phyloP scores from a whole-genome alignment of 2,329 filamentous ascomycete genomes.

The Fusarium camptoceras region DNA sequence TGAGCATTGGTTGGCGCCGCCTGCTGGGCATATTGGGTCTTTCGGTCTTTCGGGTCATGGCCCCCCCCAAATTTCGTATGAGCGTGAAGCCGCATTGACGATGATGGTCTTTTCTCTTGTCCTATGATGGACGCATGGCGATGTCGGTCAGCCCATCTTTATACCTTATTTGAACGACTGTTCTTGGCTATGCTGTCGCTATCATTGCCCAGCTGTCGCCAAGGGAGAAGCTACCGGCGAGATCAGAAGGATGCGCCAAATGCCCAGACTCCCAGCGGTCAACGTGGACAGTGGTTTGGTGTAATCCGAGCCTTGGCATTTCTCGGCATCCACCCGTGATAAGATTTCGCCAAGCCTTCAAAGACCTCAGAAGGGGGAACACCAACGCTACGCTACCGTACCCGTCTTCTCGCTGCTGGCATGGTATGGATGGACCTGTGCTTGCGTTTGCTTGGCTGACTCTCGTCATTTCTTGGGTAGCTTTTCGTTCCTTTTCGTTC shows the following conservation, averaged over 20 bases:
- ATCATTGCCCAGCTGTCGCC: conserved; percentile 2
- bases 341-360: conserved; percentile 51
- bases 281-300: conserved; percentile 48
- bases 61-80: conserved; percentile 11
- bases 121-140: conserved; percentile 13
- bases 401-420: conserved; percentile 38
- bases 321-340: conserved; percentile 49
- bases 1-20: conserved; percentile 35
- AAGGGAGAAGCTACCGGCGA: conserved; percentile 2
- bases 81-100: conserved; percentile 15
- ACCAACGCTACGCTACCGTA: conserved; percentile 45
- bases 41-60: conserved; percentile 24
- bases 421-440: conserved; percentile 37
- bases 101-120: conserved; percentile 19
- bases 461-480: conserved; percentile 36
- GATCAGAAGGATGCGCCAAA: conserved; percentile 21
- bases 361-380: conserved; percentile 49
- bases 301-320: conserved; percentile 47
- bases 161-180: conserved; percentile 17
- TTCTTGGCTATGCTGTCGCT: conserved; percentile 1
- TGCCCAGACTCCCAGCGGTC: conserved; percentile 46
- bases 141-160: conserved; percentile 13
- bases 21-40: conserved; percentile 29
- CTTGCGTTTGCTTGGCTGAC: conserved; percentile 33
- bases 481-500: conserved; percentile 27